A percentile compares a stretch with the other conserved stretches of the same genome.
These are phyloP conservation scores for grape (Vitis vinifera) DNA, from an alignment of 164 flowering plant species.

Conservation along the genomic window ASM3070453v1 NC_081818.1:22609001-22609500, in stretches of 20 bases:
- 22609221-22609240: constrained; percentile 9
- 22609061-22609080: constrained; percentile 8
- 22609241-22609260: constrained; percentile 9
- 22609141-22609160: background rate
- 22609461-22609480: constrained; percentile 17
- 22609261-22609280: constrained; percentile 2
- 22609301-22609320: constrained; percentile 6
- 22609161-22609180: constrained; percentile 15
- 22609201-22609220: constrained; percentile 12
- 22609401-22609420: constrained; percentile 3
- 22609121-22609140: constrained; percentile 7
- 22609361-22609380: constrained; percentile 5
- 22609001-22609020: constrained; percentile 15
- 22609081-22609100: background rate
- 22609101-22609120: constrained; percentile 12
- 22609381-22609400: constrained; percentile 7
- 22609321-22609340: constrained; percentile 12
- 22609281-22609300: constrained; percentile 7
- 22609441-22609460: constrained; percentile 4
- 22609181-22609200: constrained; percentile 11
- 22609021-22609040: constrained; percentile 22
- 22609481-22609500: constrained; percentile 1
- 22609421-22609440: background rate
- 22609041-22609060: constrained; percentile 12
- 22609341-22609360: constrained; percentile 10